phyloP scores from a whole-genome alignment of 331 rosid species.

The Acacia pycnantha region DNA sequence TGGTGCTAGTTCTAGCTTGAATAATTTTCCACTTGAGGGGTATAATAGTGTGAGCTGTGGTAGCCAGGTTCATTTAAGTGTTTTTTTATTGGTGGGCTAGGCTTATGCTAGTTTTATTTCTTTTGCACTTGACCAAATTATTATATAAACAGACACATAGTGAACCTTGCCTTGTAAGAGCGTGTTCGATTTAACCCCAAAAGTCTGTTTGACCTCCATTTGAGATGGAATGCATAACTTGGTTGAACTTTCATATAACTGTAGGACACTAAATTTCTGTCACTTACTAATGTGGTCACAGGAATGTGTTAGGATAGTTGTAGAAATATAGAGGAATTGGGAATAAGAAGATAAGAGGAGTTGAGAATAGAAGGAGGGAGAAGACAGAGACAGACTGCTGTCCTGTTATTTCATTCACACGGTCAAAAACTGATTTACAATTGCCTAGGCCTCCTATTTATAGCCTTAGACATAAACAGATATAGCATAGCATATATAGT shows the following conservation, averaged over 20 bases:
- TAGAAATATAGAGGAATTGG: too few relatives aligned
- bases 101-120: background rate
- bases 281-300: background rate
- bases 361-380: too few relatives aligned
- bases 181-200: background rate
- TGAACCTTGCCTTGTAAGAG: background rate
- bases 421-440: too few relatives aligned
- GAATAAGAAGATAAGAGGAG: too few relatives aligned
- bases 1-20: background rate
- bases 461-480: too few relatives aligned
- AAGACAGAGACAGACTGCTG: too few relatives aligned
- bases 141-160: background rate
- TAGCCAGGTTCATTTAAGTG: background rate
- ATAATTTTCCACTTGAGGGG: background rate
- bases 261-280: background rate
- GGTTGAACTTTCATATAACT: background rate
- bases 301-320: too few relatives aligned
- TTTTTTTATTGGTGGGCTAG: background rate
- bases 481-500: too few relatives aligned
- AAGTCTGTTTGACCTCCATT: background rate
- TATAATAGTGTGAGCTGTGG: background rate
- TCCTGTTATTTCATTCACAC: too few relatives aligned
- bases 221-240: background rate
- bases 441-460: too few relatives aligned
- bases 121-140: background rate